phyloP scores from a whole-genome alignment of 768 basidiomycete genomes.

The Rhizopogon rudus region DNA sequence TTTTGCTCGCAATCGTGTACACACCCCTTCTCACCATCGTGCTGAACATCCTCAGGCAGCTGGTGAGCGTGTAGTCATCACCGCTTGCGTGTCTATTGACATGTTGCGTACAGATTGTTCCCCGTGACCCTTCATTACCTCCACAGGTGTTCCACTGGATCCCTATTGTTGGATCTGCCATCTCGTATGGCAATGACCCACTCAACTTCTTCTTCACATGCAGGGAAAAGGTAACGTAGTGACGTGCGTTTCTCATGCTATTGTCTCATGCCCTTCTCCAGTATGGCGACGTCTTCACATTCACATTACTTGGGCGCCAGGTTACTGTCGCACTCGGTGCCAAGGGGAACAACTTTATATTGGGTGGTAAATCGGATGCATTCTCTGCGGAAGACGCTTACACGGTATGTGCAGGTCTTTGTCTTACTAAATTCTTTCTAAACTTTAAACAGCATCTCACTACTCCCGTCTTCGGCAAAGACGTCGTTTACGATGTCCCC shows the following conservation, averaged over 20 bases:
- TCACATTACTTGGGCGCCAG: constrained; percentile 81
- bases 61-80: constrained; percentile 42
- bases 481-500: constrained; percentile 95
- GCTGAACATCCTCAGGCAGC: constrained; percentile 74
- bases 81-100: neutral
- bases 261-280: constrained; percentile 24
- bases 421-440: neutral
- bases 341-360: constrained; percentile 89
- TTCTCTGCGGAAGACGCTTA: constrained; percentile 98
- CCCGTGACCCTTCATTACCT: constrained; percentile 67
- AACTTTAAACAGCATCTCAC: constrained; percentile 64
- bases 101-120: constrained; percentile 45
- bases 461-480: constrained; percentile 94
- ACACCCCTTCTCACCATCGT: constrained; percentile 63
- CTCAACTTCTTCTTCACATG: constrained; percentile 80
- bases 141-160: constrained; percentile 93
- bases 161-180: constrained; percentile 86
- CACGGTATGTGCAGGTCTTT: constrained; percentile 47
- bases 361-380: constrained; percentile 89
- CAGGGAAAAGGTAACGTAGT: constrained; percentile 60
- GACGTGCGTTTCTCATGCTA: neutral
- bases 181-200: constrained; percentile 89
- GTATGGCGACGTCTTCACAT: constrained; percentile 98
- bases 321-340: constrained; percentile 90
- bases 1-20: constrained; percentile 49